phyloP scores from a whole-genome alignment of 1,284 basidiomycete species.

The Inonotus hispidus region DNA sequence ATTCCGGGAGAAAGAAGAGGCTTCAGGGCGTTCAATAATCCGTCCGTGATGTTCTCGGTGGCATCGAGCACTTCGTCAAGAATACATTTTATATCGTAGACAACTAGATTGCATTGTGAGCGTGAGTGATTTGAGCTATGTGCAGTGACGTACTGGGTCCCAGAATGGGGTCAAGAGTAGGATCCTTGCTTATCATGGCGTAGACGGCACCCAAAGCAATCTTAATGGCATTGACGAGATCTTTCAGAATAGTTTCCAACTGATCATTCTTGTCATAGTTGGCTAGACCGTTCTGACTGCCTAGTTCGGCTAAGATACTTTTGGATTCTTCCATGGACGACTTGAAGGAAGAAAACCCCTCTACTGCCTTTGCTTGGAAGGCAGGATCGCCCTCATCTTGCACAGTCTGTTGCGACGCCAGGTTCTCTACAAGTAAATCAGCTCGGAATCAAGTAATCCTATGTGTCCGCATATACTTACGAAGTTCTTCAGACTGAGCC shows the following conservation, averaged over 20 bases:
- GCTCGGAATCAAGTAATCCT: slow-evolving; percentile 21
- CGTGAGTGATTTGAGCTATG: slow-evolving; percentile 18
- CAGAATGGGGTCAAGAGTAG: slow-evolving; percentile 43
- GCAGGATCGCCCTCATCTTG: slow-evolving; percentile 27
- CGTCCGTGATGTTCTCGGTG: slow-evolving; percentile 46
- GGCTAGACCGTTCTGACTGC: slow-evolving; percentile 47
- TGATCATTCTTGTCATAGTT: slow-evolving; percentile 42
- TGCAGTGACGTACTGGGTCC: slow-evolving; percentile 43
- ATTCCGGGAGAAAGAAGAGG: slow-evolving; percentile 26
- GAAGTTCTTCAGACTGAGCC: slow-evolving; percentile 24
- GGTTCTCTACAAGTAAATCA: slow-evolving; percentile 26
- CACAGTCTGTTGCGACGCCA: slow-evolving; percentile 30
- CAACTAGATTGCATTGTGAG: slow-evolving; percentile 28
- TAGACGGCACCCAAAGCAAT: slow-evolving; percentile 31
- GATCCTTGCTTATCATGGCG: slow-evolving; percentile 33
- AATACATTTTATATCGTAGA: slow-evolving; percentile 46
- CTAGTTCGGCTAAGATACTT: slow-evolving; percentile 31
- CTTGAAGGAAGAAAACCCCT: slow-evolving; percentile 36
- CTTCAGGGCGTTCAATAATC: slow-evolving; percentile 36
- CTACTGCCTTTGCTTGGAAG: slow-evolving; percentile 35
- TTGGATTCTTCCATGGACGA: slow-evolving; percentile 31
- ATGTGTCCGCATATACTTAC: slow-evolving; percentile 21
- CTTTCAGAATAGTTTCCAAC: slow-evolving; percentile 46
- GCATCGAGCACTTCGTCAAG: slow-evolving; percentile 40
- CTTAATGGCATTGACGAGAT: slow-evolving; percentile 45